A percentile compares a stretch with the other conserved stretches of the same genome.
phyloP scores from a whole-genome alignment of 345 rosid genomes.

The Murraya paniculata region DNA sequence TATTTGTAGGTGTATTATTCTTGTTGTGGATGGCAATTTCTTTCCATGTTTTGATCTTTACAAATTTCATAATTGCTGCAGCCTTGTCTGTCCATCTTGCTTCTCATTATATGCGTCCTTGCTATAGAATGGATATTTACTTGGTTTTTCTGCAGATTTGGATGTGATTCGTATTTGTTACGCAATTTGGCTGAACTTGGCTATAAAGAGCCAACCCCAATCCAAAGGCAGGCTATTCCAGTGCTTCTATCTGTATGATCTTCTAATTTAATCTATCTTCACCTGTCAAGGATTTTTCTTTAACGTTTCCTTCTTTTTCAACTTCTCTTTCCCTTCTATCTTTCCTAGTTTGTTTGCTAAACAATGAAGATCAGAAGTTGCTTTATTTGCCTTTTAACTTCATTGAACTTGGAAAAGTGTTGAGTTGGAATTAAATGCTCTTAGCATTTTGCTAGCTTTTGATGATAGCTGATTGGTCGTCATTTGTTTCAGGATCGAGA shows the following conservation, averaged over 20 bases:
- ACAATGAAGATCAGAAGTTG: background rate
- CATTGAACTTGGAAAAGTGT: background rate
- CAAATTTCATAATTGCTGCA: background rate
- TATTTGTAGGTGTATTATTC: background rate
- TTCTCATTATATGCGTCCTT: conserved; percentile 3
- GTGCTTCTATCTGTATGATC: conserved; percentile 74
- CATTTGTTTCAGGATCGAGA: conserved; percentile 64
- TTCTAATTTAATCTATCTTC: conserved; percentile 19
- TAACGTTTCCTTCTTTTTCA: background rate
- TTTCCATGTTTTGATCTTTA: background rate
- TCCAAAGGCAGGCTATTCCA: conserved; percentile 97
- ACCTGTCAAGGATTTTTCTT: background rate
- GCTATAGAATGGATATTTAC: conserved; percentile 4
- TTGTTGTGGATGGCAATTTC: background rate
- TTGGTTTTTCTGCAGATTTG: conserved; percentile 44
- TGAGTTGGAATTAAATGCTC: background rate
- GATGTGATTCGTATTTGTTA: conserved; percentile 58
- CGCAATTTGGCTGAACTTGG: conserved; percentile 75
- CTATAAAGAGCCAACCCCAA: conserved; percentile 92
- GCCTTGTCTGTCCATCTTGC: background rate
- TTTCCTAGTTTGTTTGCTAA: background rate
- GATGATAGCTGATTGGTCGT: conserved; percentile 8
- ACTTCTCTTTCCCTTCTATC: background rate
- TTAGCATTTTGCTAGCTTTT: background rate
- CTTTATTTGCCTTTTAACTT: background rate